Evolutionary conservation across 108 stramenopile genomes (phyloP), one percentile per base, ranked within the genome.

Genomic region (Pseudonitzschia multiseries): DNA sequence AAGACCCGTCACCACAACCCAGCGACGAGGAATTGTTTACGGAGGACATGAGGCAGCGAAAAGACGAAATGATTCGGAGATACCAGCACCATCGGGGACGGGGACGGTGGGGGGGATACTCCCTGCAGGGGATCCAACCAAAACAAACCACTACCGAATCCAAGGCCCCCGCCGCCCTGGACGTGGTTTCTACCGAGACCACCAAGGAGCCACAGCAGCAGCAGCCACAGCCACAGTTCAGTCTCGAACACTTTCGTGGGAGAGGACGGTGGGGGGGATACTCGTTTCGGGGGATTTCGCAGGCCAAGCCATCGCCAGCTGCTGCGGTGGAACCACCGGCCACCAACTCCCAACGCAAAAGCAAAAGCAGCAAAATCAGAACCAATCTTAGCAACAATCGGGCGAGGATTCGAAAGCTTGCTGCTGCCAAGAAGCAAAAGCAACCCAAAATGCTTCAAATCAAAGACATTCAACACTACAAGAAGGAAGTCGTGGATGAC

Each of bases 401-500:
- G n/a, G 8, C 22, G n/a, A 21, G 53, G n/a, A 54, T 24, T 8
- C 53, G 53, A 24, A 21, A 21, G 24, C 53, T 24, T 24, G 22
- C 53, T n/a, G n/a, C n/a, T n/a, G n/a, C n/a, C n/a, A n/a, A n/a
- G n/a, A n/a, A n/a, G 36, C 36, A 14, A 5, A 48, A 48, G 46
- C 9, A 18, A 1, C 13, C 46, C 46, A 10, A 6, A 8, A 67
- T 67, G 26, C 20, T 50, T 48, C 66, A 76, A 59, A 74, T 89
- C 20, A 73, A 73, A 36, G 78, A 74, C 28, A 64, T 90, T 21
- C 66, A 84, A 41, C 83, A 80, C 31, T 90, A 87, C 78, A 87
- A 90, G 68, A 29, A 54, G 4, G 51, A 70, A 43, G 89, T 90
- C n/a, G 86, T 81, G 4, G 82, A 87, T 67, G 74, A 70, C 18